A percentile compares a stretch with the other conserved stretches of the same genome.
These are phyloP conservation scores for Daucus carota DNA, from an alignment of 129 eudicot species.

Conservation along the genomic window DH1_v3.0 NC_030383.2:3369501-3370000, in stretches of 20 bases:
- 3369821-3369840: background rate
- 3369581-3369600: slow-evolving; percentile 87
- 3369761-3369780: background rate
- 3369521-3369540: slow-evolving; percentile 76
- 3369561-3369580: slow-evolving; percentile 98
- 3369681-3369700: background rate
- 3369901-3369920: background rate
- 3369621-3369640: slow-evolving; percentile 79
- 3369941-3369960: background rate
- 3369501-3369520: slow-evolving; percentile 90
- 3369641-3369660: background rate
- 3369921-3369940: background rate
- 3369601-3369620: slow-evolving; percentile 86
- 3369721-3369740: background rate
- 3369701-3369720: background rate
- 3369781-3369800: background rate
- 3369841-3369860: background rate
- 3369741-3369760: background rate
- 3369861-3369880: background rate
- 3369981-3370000: background rate
- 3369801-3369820: background rate
- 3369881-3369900: background rate
- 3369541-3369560: slow-evolving; percentile 92
- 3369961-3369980: background rate
- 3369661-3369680: background rate